Conservation (phyloP, 345 rosid species). For the Bretschneidera sinensis region DNA sequence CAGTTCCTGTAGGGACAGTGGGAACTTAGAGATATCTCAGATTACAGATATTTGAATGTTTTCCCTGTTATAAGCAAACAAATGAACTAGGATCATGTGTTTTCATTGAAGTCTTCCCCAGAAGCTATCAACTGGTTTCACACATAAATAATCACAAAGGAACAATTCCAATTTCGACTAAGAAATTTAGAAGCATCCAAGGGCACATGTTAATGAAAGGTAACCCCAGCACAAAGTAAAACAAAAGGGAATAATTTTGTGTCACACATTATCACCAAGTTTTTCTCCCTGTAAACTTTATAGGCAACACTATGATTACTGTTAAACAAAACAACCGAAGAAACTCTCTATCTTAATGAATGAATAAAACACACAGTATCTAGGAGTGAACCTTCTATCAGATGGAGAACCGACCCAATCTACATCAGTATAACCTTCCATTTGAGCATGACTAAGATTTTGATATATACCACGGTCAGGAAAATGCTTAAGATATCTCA, state of each 20-base stretch:
- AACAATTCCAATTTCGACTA: neutral
- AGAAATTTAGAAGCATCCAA: neutral
- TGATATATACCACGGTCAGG: no score
- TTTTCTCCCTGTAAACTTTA: neutral
- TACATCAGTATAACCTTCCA: no score
- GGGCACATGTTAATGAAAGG: neutral
- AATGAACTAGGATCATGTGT: neutral
- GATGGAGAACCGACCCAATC: no score
- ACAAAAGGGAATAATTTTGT: neutral
- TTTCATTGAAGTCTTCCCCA: neutral
- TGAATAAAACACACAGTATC: no score
- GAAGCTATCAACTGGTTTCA: neutral
- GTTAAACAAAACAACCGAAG: no score
- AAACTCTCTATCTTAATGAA: no score
- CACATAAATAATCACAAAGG: no score
- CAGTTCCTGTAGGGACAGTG: conserved; percentile 8
- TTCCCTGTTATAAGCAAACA: neutral
- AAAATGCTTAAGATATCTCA: no score
- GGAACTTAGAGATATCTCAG: conserved; percentile 22
- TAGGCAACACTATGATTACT: no score
- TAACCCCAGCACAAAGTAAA: neutral
- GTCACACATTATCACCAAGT: neutral
- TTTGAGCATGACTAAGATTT: no score
- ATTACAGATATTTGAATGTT: conserved; percentile 20
- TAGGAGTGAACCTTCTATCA: no score